Evolutionary conservation across 768 basidiomycete genomes (phyloP), one percentile per base, ranked within the genome.

Genomic region (Candolleomyces efflorescens): DNA sequence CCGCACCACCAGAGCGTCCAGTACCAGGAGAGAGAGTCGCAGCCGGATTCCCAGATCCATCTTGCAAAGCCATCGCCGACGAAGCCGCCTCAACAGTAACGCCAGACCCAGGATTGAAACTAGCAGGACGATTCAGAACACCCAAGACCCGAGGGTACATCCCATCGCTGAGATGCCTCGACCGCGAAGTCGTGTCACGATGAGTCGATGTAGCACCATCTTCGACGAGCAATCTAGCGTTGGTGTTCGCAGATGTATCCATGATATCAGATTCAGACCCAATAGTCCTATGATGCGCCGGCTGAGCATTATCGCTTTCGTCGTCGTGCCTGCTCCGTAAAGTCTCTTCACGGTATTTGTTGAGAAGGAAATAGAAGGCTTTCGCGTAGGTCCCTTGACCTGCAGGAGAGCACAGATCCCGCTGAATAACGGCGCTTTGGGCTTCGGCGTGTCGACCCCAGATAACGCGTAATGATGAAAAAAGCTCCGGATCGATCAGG

Each of bases 301-400:
- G 27, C 27, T 27, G 27, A 27, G 27, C 3, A 9, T 9, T 27
- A 9, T 27, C 4, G 27, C 4, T 27, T 46, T 62, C 62, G 23
- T 60, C 57, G 46, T 77, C 80, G 64, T 81, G 75, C 64, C 84
- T 68, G 51, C 68, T 73, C 38, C 66, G 69, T 48, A 65, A 64
- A 4, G 73, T 69, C 49, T 82, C 83, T 63, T 92, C 86, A 58
- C 89, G 83, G 65, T 92, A 90, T 69, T 82, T 82, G 41, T 82
- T 76, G 18, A 96, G 80, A 38, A 96, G 80, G 67, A 88, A 92
- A 67, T 94, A 96, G 70, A 94, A 94, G 0, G 90, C 90, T 68
- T 95, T 95, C 10, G 91, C 89, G 59, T 91, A 81, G 9, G 83
- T 82, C 12, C 89, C 89, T 53, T 82, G 75, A 18, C 86, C 90